Evolutionary conservation across 371 early-diverging fungal genomes (phyloP), one percentile per base, ranked within the genome.

Genomic region (Rhizomucor pusillus): DNA sequence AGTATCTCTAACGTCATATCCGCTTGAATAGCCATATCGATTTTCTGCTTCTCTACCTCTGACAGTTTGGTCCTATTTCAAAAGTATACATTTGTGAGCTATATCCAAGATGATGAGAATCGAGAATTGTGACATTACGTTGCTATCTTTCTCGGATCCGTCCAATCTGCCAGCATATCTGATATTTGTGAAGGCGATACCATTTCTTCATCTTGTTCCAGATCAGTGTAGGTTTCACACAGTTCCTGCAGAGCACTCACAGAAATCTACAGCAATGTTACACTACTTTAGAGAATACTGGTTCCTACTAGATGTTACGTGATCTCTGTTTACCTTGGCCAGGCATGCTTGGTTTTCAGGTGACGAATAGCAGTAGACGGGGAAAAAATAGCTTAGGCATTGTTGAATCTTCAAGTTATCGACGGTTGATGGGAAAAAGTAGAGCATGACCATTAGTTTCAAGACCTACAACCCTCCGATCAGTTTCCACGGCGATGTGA

Each of bases 351-450:
- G 92, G 65, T 89, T 88, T 1, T 81, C 83, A 34, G 66, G 62
- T 1, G 85, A 73, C 18, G 90, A 88, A 55, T 87, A 85, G 59
- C 89, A 82, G 51, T 81, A 91, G 6, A 87, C 92, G 4, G 90
- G 92, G 60, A 94, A 84, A 57, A 94, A 94, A 65, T 93, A 93
- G 22, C 81, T 81, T 18, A 94, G 70, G 52, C 92, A 91, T 64
- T 93, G 94, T 2, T 90, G 79, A 43, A 91, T 69, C 24, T 80
- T 82, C 47, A 79, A 65, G 59, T 89, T 91, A 20, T 57, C 59
- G 13, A 63, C 63, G 6, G 88, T 86, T 1, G 67, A 60, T 5
- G 90, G 89, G 63, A 90, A 86, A 66, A 89, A 94, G 66, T 93
- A 94, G 10, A 91, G 71, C 0, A 88, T 60, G 2, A 90, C 69